phyloP scores from a whole-genome alignment of 2,329 filamentous ascomycete genomes.

The Fusarium decemcellulare region DNA sequence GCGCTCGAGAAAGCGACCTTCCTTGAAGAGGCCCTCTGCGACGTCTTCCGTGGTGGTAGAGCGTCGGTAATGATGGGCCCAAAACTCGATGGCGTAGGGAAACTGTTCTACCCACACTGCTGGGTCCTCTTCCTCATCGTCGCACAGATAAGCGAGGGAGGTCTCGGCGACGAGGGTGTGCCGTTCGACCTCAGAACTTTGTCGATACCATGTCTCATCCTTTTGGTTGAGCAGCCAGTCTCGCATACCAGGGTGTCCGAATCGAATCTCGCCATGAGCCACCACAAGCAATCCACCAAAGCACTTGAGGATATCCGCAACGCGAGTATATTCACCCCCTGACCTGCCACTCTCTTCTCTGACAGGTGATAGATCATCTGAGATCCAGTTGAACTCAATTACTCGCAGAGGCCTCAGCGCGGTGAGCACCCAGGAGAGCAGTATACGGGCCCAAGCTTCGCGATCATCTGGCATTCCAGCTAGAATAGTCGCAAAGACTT shows the following conservation, averaged over 20 bases:
- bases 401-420: conserved; percentile 4
- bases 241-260: conserved; percentile 3
- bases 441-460: neutral
- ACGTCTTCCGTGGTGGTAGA: no score
- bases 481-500: neutral
- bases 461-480: neutral
- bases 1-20: no score
- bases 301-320: neutral
- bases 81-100: conserved; percentile 11
- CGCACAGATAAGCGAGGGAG: neutral
- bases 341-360: neutral
- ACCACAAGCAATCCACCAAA: conserved; percentile 1
- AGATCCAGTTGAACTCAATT: conserved; percentile 4
- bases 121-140: neutral
- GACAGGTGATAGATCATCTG: neutral
- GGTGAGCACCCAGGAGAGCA: conserved; percentile 8
- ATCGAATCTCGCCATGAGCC: conserved; percentile 7
- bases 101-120: neutral
- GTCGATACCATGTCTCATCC: conserved; percentile 4
- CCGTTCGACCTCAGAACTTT: neutral
- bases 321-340: neutral
- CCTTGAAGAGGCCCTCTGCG: no score
- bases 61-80: neutral
- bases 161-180: no score
- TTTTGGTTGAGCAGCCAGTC: conserved; percentile 8